Evolutionary conservation across 75 land plant species (phyloP).

Genomic region (Pinus tabuliformis): DNA sequence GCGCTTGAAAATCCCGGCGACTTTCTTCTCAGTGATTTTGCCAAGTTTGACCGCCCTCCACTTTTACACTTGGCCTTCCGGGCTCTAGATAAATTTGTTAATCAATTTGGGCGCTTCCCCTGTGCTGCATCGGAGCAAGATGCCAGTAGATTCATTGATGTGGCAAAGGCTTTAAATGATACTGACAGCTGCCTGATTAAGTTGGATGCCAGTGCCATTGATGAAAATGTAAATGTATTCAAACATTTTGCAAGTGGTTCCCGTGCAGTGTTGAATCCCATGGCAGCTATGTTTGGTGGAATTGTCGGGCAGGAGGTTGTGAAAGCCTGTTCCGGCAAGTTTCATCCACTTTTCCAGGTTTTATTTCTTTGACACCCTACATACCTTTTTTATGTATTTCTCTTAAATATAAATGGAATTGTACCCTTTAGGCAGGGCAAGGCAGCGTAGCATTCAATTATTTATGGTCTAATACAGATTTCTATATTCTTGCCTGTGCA

Average conservation of each 20-base stretch:
- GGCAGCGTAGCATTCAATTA: too few relatives aligned
- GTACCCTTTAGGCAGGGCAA: too few relatives aligned
- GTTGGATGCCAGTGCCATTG: constrained; percentile 29
- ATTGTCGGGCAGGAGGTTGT: constrained; percentile 89
- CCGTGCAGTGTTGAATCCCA: constrained; percentile 81
- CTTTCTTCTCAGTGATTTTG: constrained; percentile 85
- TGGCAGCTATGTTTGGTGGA: constrained; percentile 98
- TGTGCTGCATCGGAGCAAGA: constrained; percentile 67
- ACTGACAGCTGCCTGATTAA: constrained; percentile 29
- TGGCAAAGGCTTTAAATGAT: constrained; percentile 46
- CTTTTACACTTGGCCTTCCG: constrained; percentile 86
- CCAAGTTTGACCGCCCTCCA: constrained; percentile 89
- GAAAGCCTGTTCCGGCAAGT: constrained; percentile 92
- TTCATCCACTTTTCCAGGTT: constrained; percentile 87
- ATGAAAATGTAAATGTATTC: constrained; percentile 40
- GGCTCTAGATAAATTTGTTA: constrained; percentile 69
- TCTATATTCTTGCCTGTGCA: too few relatives aligned
- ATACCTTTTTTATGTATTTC: too few relatives aligned
- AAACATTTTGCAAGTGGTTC: constrained; percentile 75
- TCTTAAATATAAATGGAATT: too few relatives aligned
- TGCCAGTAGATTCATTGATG: constrained; percentile 40
- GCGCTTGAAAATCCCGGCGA: constrained; percentile 80
- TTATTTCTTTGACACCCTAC: background rate
- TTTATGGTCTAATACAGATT: too few relatives aligned
- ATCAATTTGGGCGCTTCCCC: constrained; percentile 67